Evolutionary conservation across 306 rosid species (phyloP).

Genomic region (Fragaria iinumae): DNA sequence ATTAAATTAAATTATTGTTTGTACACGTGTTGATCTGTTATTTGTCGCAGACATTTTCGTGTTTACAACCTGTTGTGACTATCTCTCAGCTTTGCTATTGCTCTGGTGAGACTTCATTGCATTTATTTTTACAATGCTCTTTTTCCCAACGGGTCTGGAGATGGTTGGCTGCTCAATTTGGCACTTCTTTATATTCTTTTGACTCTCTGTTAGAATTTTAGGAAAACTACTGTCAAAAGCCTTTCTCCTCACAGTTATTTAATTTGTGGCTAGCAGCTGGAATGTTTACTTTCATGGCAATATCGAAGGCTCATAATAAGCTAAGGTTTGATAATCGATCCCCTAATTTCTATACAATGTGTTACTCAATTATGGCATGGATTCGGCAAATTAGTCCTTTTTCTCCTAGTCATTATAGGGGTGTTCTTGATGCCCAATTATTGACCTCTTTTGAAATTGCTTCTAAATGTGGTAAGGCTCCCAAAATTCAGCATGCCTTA

Average conservation of each 20-base stretch:
- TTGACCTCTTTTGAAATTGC: background rate
- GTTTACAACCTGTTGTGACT: background rate
- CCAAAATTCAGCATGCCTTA: too few species aligned
- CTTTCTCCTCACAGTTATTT: background rate
- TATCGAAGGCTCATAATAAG: background rate
- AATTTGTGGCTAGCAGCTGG: background rate
- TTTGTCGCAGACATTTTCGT: too few species aligned
- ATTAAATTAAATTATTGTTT: too few species aligned
- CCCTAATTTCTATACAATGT: background rate
- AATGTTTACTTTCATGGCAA: background rate
- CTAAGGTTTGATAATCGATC: background rate
- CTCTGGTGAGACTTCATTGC: too few species aligned
- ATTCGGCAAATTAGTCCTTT: background rate
- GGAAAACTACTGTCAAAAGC: too few species aligned
- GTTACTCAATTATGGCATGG: background rate
- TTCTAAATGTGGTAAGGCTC: too few species aligned
- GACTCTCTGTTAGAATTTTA: too few species aligned
- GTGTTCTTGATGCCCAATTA: background rate
- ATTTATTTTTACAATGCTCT: too few species aligned
- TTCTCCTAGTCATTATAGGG: background rate
- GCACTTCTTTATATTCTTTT: too few species aligned
- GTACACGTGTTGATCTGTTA: too few species aligned
- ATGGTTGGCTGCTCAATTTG: background rate
- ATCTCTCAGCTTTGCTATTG: too few species aligned
- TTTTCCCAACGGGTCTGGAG: background rate